Evolutionary conservation across 1,284 basidiomycete species (phyloP).

Genomic region (Sporisorium exsertum): DNA sequence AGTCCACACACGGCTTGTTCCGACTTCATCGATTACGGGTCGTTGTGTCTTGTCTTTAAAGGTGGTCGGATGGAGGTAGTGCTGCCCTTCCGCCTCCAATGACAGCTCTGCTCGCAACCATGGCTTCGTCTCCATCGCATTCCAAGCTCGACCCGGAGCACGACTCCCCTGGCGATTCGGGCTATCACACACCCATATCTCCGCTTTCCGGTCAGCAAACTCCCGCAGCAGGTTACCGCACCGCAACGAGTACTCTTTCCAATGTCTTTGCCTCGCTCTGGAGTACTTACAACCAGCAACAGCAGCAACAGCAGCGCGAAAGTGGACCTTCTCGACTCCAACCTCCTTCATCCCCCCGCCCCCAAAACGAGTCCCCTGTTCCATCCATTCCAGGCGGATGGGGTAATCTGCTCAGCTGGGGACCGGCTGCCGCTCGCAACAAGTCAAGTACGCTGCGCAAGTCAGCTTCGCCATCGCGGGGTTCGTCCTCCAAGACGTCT

Average conservation of each 20-base stretch:
- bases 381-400: conserved; percentile 45
- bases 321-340: conserved; percentile 34
- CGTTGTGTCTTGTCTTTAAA: background rate
- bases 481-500: conserved; percentile 2
- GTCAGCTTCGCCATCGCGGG: conserved; percentile 29
- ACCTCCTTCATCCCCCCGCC: conserved; percentile 4
- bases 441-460: conserved; percentile 22
- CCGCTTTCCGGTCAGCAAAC: conserved; percentile 33
- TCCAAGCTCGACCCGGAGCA: conserved; percentile 21
- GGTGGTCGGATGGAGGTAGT: background rate
- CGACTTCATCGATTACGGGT: background rate
- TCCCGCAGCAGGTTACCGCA: conserved; percentile 36
- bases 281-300: conserved; percentile 36
- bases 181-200: conserved; percentile 30
- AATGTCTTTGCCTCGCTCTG: conserved; percentile 48
- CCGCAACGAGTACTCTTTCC: conserved; percentile 40
- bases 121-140: conserved; percentile 25
- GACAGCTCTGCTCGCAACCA: conserved; percentile 28
- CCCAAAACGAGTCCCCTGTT: conserved; percentile 7
- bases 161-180: conserved; percentile 23
- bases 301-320: conserved; percentile 19
- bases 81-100: conserved; percentile 7
- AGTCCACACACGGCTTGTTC: background rate
- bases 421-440: conserved; percentile 33
- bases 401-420: conserved; percentile 47